These are phyloP conservation scores for Rhynchosporium graminicola DNA, from an alignment of 2,329 filamentous ascomycete genomes.

Conservation along the genomic window DNA sequence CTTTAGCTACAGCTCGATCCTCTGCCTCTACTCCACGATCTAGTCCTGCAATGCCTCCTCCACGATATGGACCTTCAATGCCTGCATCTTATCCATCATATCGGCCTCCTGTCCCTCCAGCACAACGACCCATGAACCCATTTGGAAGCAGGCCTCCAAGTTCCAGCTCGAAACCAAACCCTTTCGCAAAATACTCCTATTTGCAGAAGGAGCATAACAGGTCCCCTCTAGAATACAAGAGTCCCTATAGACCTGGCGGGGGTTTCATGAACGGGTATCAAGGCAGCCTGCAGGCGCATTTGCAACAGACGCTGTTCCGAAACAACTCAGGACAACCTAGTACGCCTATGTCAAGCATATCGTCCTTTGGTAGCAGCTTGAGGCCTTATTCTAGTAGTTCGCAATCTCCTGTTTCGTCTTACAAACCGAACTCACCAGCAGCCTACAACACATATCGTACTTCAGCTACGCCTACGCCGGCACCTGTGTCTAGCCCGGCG, in stretches of 20 bases:
- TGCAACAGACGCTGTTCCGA: slow-evolving; percentile 36
- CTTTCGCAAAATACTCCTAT: slow-evolving; percentile 47
- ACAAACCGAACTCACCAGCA: slow-evolving; percentile 12
- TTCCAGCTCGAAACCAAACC: slow-evolving; percentile 28
- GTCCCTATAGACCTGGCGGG: slow-evolving; percentile 56
- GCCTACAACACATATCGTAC: slow-evolving; percentile 14
- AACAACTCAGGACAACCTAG: slow-evolving; percentile 22
- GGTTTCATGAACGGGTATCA: slow-evolving; percentile 65
- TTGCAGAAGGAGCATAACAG: slow-evolving; percentile 62
- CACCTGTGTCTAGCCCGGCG: slow-evolving; percentile 7
- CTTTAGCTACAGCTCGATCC: not conserved
- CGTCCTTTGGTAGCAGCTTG: slow-evolving; percentile 22
- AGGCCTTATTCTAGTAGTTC: slow-evolving; percentile 21
- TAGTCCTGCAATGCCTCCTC: slow-evolving; percentile 2
- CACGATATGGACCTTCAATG: slow-evolving; percentile 1
- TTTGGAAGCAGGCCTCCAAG: slow-evolving; percentile 31
- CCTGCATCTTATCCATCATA: slow-evolving; percentile 24
- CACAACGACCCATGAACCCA: slow-evolving; percentile 30
- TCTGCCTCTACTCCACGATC: not conserved
- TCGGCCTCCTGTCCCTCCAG: slow-evolving; percentile 23
- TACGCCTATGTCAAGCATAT: slow-evolving; percentile 16
- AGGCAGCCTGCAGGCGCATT: slow-evolving; percentile 42
- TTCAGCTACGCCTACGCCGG: slow-evolving; percentile 17
- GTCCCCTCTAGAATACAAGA: slow-evolving; percentile 57
- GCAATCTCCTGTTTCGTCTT: slow-evolving; percentile 16